Base-by-base conservation (phyloP, 371 early-diverging fungal species). In the Apophysomyces variabilis region DNA sequence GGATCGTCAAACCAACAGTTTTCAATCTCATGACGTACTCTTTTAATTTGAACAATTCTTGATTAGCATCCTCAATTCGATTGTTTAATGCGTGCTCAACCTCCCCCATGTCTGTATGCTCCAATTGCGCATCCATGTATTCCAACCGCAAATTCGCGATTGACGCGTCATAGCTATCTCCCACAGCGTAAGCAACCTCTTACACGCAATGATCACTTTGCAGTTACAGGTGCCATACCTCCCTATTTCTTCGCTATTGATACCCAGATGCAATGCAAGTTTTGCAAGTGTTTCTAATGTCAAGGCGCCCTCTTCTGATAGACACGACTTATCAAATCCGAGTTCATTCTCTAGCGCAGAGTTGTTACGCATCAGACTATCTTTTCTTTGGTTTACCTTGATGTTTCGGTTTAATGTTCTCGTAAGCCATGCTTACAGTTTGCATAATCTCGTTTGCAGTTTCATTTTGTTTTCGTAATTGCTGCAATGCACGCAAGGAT, bases 111-210 rank as follows among this genome's bases (percentile, higher is more conserved):
- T 57, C 65, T 43, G 60, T 59, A 16, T 57, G 58, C 38, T 69
- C 69, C 7, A 69, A 26, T 7, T 56, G 32, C 21, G 65, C 39
- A 18, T 69, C 69, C 69, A 69, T 60, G 1, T 60, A 43, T 11
- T 65, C 65, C 43, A 69, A 61, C 18, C 65, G 64, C 46, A 69
- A 14, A 13, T 69, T 60, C 2, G 69, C 69, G 4, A 69, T 43
- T 16, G 69, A 64, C 13, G 69, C 61, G n/a, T 61, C 50, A 21
- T 64, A 69, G 14, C 69, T 69, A 61, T 14, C 14, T 5, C 12
- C 32, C 18, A 61, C 18, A 12, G 26, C 21, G 14, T 5, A 60
- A 36, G 32, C 39, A 3, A 32, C 8, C 35, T 12, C 4, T n/a
- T 7, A 13, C 58, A 6, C 18, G 45, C 32, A 38, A 43, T 11